Base-by-base conservation (phyloP, 805 yeast genomes). In the Jamesozyma piceae region DNA sequence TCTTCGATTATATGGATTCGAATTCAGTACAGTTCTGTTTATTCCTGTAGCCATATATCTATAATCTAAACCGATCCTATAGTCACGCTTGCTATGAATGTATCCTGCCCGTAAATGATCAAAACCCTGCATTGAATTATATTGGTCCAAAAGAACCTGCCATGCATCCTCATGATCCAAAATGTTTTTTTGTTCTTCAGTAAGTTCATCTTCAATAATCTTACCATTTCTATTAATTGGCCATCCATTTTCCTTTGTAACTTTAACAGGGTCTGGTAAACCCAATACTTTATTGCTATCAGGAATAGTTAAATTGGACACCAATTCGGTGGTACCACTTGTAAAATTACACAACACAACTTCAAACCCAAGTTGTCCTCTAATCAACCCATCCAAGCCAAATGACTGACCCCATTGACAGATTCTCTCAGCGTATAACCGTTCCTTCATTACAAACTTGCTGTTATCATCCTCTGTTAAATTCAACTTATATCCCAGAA, bases 311-410 rank as follows among this genome's bases (percentile, higher is more conserved):
- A 69, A 60, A 50, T 71, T 73, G 1, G 74, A 67, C 5, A 76
- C 66, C 28, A 77, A 47, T 43, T 68, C 68, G 5, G 75, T 36
- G 43, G 72, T 69, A n/a, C 66, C 69, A 28, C 54, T 51, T n/a
- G 53, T 43, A 57, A 79, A 77, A 51, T 78, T 76, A 60, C 85
- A 79, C 11, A 78, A 42, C 11, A 78, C 66, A n/a, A 78, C 66
- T 54, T 78, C 85, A 54, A 68, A 79, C 0, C 82, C 82, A 35
- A 74, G 61, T 52, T 79, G 84, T 17, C 78, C 64, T 49, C 85
- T 62, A 5, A 79, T 62, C 20, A 69, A 62, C 0, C 84, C 85
- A 55, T 78, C 80, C 19, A 79, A 58, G 1, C 79, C 79, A 42
- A 73, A 73, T 15, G 65, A 54, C 41, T 65, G 46, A 8, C 69